Evolutionary conservation across 2,329 filamentous ascomycete genomes (phyloP).

Genomic region (Cladosporium sp.): DNA sequence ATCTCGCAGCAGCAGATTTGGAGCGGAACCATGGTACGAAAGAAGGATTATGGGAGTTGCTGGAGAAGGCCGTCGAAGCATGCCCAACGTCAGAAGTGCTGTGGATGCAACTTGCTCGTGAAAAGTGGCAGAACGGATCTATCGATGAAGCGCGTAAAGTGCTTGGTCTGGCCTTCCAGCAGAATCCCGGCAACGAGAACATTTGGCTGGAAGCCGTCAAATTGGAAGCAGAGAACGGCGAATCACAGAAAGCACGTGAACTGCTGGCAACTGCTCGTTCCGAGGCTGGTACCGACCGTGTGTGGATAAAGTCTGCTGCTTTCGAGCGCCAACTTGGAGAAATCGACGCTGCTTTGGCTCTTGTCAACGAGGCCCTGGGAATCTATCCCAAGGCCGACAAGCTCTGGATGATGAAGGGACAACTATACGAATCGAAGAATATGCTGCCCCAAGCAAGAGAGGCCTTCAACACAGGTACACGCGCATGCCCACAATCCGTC

Average conservation of each 20-base stretch:
- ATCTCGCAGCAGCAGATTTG: slow-evolving; percentile 85
- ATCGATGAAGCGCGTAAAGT: slow-evolving; percentile 82
- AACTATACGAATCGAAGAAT: slow-evolving; percentile 83
- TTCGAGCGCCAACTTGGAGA: slow-evolving; percentile 85
- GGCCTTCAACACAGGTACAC: slow-evolving; percentile 82
- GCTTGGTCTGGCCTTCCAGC: slow-evolving; percentile 83
- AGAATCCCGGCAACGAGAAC: slow-evolving; percentile 95
- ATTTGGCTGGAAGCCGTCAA: slow-evolving; percentile 97
- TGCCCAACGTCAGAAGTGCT: slow-evolving; percentile 87
- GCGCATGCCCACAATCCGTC: slow-evolving; percentile 78
- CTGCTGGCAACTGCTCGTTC: slow-evolving; percentile 78
- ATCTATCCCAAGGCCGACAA: slow-evolving; percentile 82
- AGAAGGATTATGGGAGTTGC: slow-evolving; percentile 75
- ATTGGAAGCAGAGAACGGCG: slow-evolving; percentile 83
- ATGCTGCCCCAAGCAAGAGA: slow-evolving; percentile 82
- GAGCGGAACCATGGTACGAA: slow-evolving; percentile 85
- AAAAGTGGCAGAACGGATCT: slow-evolving; percentile 86
- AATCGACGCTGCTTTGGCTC: slow-evolving; percentile 73
- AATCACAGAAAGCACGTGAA: slow-evolving; percentile 75
- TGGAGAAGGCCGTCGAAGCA: slow-evolving; percentile 90
- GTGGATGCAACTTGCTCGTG: slow-evolving; percentile 94
- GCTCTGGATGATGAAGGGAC: slow-evolving; percentile 98
- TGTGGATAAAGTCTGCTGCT: slow-evolving; percentile 94
- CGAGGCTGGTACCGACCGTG: slow-evolving; percentile 88
- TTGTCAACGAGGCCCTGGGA: slow-evolving; percentile 80